Evolutionary conservation across 768 basidiomycete genomes (phyloP), one percentile per base, ranked within the genome.

Genomic region (Rhodosporidiobolus sp.): DNA sequence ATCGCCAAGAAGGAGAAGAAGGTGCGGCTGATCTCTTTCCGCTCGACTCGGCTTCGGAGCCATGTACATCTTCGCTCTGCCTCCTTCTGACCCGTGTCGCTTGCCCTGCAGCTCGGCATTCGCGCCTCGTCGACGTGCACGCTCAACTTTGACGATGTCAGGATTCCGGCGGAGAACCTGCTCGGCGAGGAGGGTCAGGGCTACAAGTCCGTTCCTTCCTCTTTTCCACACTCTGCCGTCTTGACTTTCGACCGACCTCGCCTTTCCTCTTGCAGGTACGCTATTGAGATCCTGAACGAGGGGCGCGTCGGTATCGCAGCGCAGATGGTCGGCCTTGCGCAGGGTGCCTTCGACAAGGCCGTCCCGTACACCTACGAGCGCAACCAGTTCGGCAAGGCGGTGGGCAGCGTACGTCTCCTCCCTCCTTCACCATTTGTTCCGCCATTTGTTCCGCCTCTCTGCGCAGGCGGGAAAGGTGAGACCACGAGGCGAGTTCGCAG

Each of bases 1-100:
- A 92, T 98, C 70, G 94, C 94, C 26, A 99, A 99, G 86, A 97
- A 97, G 84, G 96, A 99, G 81, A 89, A 96, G 82, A 99, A 99
- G 80, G 82, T 82, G 46, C 38, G n/a, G n/a, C 58, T 35, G 50
- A 22, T 56, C 45, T 12, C 30, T 67, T 48, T 38, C 17, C 38
- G 4, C 5, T 32, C 11, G 22, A 26, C 14, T 9, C 14, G 10
- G 26, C 7, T 53, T 46, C 16, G 8, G 46, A 26, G 50, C 46
- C 35, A 22, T 17, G n/a, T 7, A 20, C n/a, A 7, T 43, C 14
- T 7, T 43, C 38, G 3, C 24, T 22, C 4, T 67, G 45, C 4
- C 12, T 9, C 52, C 38, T 22, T 35, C 61, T 61, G 49, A 68
- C 22, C 4, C 19, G 20, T 43, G 17, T 14, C 53, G 32, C 45